A percentile compares a stretch with the other conserved stretches of the same genome.
Evolutionary conservation across 2,329 filamentous ascomycete genomes (phyloP).

Genomic region (Aspergillus thermomutatus): DNA sequence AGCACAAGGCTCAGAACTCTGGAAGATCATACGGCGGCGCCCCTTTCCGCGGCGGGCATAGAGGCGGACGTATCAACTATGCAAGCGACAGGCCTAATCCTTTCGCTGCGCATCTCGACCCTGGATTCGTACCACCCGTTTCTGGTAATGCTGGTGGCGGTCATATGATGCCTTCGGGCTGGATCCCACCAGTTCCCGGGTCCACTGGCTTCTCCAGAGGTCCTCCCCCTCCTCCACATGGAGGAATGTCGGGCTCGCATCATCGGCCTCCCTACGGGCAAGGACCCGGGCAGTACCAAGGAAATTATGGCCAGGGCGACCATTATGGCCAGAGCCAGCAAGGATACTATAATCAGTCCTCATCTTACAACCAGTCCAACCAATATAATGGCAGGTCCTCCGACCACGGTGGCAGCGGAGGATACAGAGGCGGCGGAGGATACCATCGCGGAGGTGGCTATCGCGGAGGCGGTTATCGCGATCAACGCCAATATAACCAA

Average conservation of each 20-base stretch:
- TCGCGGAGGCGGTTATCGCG: slow-evolving; percentile 21
- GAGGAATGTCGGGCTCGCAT: slow-evolving; percentile 28
- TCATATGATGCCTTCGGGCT: slow-evolving; percentile 33
- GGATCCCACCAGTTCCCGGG: slow-evolving; percentile 30
- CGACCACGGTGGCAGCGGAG: slow-evolving; percentile 21
- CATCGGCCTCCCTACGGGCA: slow-evolving; percentile 21
- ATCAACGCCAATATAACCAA: slow-evolving; percentile 23
- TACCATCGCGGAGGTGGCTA: slow-evolving; percentile 18
- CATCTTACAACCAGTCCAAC: slow-evolving; percentile 22
- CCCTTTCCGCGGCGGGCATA: slow-evolving; percentile 52
- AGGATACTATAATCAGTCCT: slow-evolving; percentile 17
- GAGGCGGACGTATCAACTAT: slow-evolving; percentile 55
- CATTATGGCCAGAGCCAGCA: slow-evolving; percentile 25
- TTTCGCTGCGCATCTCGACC: slow-evolving; percentile 47
- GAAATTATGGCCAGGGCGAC: slow-evolving; percentile 18
- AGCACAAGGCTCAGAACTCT: slow-evolving; percentile 60
- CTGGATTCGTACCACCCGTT: slow-evolving; percentile 34
- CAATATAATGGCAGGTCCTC: slow-evolving; percentile 25
- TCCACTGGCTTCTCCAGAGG: slow-evolving; percentile 32
- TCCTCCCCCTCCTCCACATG: slow-evolving; percentile 39
- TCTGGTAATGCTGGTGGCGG: slow-evolving; percentile 24
- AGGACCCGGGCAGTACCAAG: slow-evolving; percentile 14
- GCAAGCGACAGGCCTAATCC: slow-evolving; percentile 43
- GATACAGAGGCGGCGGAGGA: slow-evolving; percentile 23
- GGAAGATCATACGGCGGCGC: slow-evolving; percentile 71